Evolutionary conservation across 2,329 filamentous ascomycete species (phyloP).

Genomic region (Helminthosporium solani): DNA sequence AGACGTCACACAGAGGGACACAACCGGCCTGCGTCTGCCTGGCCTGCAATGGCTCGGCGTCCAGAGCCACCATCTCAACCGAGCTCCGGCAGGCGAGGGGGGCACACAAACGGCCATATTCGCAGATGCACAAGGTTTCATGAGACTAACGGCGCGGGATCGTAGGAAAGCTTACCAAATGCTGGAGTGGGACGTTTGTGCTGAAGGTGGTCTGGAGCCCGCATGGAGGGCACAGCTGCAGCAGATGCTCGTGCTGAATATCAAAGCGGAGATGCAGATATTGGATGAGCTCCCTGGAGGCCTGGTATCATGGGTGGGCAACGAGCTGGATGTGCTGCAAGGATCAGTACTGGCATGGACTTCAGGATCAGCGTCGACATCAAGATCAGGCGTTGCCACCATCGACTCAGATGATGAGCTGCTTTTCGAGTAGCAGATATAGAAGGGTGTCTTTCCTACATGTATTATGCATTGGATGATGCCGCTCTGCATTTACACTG

Average conservation of each 20-base stretch:
- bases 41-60: slow-evolving; percentile 66
- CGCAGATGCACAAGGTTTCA: slow-evolving; percentile 42
- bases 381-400: slow-evolving; percentile 3
- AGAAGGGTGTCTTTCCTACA: not conserved
- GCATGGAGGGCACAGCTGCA: slow-evolving; percentile 62
- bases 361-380: slow-evolving; percentile 1
- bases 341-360: slow-evolving; percentile 4
- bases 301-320: slow-evolving; percentile 32
- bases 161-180: slow-evolving; percentile 58
- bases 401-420: slow-evolving; percentile 26
- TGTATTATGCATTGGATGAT: slow-evolving; percentile 4
- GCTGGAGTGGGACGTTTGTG: slow-evolving; percentile 48
- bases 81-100: slow-evolving; percentile 14
- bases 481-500: not conserved
- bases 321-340: slow-evolving; percentile 17
- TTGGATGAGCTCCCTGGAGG: slow-evolving; percentile 51
- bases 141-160: slow-evolving; percentile 58
- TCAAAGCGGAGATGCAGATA: slow-evolving; percentile 77
- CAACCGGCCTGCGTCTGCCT: slow-evolving; percentile 43
- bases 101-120: slow-evolving; percentile 11
- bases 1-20: slow-evolving; percentile 44
- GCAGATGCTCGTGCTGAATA: slow-evolving; percentile 69
- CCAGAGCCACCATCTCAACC: slow-evolving; percentile 36
- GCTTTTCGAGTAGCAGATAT: slow-evolving; percentile 22
- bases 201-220: slow-evolving; percentile 35